Conservation (phyloP, 495 filamentous ascomycete species). For the Tuber magnatum region DNA sequence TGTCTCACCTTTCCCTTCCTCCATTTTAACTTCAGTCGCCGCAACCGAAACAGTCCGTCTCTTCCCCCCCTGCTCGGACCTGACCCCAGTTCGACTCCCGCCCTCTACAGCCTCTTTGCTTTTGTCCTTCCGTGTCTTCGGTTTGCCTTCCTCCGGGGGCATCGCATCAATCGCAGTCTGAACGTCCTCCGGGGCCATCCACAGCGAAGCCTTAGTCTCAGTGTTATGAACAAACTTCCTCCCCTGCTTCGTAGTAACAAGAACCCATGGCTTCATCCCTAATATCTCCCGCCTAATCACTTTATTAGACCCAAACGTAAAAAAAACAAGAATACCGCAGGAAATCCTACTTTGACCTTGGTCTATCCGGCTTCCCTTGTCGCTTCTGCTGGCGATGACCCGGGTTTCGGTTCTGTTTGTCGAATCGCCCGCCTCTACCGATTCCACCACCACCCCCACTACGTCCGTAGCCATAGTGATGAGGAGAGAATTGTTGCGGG, state of each 20-base stretch:
- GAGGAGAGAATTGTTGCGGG: conserved; percentile 34
- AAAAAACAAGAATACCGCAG: background rate
- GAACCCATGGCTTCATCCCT: conserved; percentile 76
- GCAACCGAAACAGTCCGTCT: conserved; percentile 23
- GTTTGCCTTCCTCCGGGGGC: conserved; percentile 50
- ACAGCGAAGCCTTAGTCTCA: conserved; percentile 77
- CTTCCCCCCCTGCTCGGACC: conserved; percentile 41
- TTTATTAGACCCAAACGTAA: background rate
- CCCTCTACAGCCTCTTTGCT: conserved; percentile 41
- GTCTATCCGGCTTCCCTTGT: conserved; percentile 63
- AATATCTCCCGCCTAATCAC: conserved; percentile 61
- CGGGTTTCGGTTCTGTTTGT: conserved; percentile 39
- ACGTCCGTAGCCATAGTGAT: conserved; percentile 30
- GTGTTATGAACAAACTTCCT: conserved; percentile 83
- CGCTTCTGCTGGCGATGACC: conserved; percentile 45
- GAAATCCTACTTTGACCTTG: conserved; percentile 51
- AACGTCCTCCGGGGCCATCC: conserved; percentile 80
- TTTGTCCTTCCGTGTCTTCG: conserved; percentile 42
- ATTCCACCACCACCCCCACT: conserved; percentile 40
- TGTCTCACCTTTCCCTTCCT: conserved; percentile 18
- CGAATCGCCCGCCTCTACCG: conserved; percentile 41
- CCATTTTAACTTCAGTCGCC: background rate
- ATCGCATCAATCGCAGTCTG: conserved; percentile 59
- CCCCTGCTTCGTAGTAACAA: conserved; percentile 83
- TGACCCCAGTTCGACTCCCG: conserved; percentile 14